Conservation (phyloP, 345 rosid species). For the Ceriops zippeliana region DNA sequence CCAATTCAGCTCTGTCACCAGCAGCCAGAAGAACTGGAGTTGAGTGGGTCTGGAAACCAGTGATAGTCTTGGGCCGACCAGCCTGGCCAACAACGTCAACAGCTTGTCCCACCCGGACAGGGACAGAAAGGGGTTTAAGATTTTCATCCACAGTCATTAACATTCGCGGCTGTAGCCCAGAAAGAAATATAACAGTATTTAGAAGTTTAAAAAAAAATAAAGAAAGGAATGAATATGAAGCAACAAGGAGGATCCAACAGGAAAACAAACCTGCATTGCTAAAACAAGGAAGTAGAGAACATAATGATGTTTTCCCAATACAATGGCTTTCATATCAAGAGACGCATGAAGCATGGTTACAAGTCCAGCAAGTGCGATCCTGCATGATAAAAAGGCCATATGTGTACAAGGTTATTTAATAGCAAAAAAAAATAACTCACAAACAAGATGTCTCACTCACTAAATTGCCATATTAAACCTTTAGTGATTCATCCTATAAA, state of each 20-base stretch:
- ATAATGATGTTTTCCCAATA: conserved; percentile 83
- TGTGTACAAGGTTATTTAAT: not conserved
- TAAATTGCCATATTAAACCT: not conserved
- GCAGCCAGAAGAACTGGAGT: conserved; percentile 94
- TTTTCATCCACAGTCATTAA: conserved; percentile 78
- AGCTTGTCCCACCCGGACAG: conserved; percentile 92
- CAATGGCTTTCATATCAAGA: conserved; percentile 79
- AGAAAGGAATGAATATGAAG: not conserved
- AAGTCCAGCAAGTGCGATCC: conserved; percentile 91
- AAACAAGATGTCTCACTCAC: not conserved
- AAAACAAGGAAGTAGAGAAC: conserved; percentile 83
- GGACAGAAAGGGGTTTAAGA: conserved; percentile 75
- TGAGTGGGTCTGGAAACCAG: conserved; percentile 95
- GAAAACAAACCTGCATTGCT: conserved; percentile 82
- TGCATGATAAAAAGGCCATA: conserved; percentile 14
- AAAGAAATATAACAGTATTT: not conserved
- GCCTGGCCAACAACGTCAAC: conserved; percentile 98
- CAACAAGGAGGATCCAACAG: not conserved
- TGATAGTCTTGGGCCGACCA: conserved; percentile 92
- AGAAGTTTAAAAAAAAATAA: not conserved
- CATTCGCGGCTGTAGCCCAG: conserved; percentile 80
- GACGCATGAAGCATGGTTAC: conserved; percentile 76
- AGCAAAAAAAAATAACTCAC: not conserved
- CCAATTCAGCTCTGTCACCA: conserved; percentile 92
- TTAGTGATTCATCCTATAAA: not conserved